phyloP scores from a whole-genome alignment of 768 basidiomycete species.

The Suillus tomentosus region DNA sequence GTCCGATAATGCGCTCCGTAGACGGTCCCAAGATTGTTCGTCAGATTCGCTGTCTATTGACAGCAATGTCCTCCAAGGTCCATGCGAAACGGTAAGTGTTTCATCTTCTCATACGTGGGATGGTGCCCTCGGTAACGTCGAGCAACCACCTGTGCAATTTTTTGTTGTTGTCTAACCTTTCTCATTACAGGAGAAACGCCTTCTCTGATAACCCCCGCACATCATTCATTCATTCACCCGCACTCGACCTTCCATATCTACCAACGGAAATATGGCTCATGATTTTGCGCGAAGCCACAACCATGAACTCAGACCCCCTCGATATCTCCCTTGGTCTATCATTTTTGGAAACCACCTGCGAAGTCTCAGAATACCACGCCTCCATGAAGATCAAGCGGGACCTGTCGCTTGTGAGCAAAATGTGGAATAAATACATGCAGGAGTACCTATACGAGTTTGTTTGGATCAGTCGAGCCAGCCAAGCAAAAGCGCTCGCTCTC shows the following conservation, averaged over 20 bases:
- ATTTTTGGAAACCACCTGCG: slow-evolving; percentile 53
- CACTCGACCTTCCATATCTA: slow-evolving; percentile 43
- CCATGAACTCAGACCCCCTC: slow-evolving; percentile 44
- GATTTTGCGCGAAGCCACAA: slow-evolving; percentile 60
- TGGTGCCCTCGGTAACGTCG: not conserved
- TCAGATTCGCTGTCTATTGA: slow-evolving; percentile 21
- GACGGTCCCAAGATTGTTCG: slow-evolving; percentile 18
- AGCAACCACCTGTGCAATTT: not conserved
- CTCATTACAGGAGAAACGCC: slow-evolving; percentile 12
- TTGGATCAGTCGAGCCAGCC: slow-evolving; percentile 61
- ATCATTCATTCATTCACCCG: slow-evolving; percentile 30
- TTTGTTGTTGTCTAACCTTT: not conserved
- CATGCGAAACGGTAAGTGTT: slow-evolving; percentile 23
- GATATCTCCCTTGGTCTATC: slow-evolving; percentile 54
- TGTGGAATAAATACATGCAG: slow-evolving; percentile 56
- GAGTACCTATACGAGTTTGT: slow-evolving; percentile 66
- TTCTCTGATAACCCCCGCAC: slow-evolving; percentile 12
- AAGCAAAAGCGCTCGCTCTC: slow-evolving; percentile 49
- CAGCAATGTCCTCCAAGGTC: slow-evolving; percentile 21
- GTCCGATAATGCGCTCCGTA: slow-evolving; percentile 19
- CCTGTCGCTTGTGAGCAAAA: slow-evolving; percentile 54
- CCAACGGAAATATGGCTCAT: slow-evolving; percentile 69
- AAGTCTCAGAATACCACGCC: slow-evolving; percentile 46
- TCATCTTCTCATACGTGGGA: not conserved
- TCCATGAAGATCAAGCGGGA: slow-evolving; percentile 51